Base-by-base conservation (phyloP, 495 filamentous ascomycete species). In the Aspergillus incahuasiensis region DNA sequence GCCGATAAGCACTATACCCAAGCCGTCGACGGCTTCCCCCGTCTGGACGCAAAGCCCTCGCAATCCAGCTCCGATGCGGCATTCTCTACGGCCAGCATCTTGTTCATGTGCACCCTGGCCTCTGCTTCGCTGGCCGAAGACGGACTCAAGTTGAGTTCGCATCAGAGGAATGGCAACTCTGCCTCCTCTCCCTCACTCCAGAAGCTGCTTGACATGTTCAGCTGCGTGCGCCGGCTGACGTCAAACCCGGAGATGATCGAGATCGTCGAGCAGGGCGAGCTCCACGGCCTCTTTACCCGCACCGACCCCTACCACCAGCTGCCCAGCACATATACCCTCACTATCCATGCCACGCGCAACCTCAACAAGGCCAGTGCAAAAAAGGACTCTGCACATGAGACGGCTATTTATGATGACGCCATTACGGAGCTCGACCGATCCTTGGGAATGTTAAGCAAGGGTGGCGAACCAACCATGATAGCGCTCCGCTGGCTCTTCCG, bases 41-140 rank as follows among this genome's bases (percentile, higher is more conserved):
- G 5, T 1, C 1, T 50, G 5, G 18, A 11, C 18, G 12, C 25
- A n/a, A 40, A 5, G 32, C 32, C 34, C 30, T 21, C 47, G 1
- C 9, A 6, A 15, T 49, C 47, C 1, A n/a, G n/a, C 19, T 49
- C 13, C 47, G 32, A 49, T 40, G 34, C 34, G 12, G 19, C 34
- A 30, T 50, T 50, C n/a, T 50, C 48, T 9, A 16, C 48, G 1
- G 19, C 48, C 5, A 50, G 48, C 21, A 24, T 50, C 4, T 34
- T 50, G 5, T 40, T 50, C 20, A 50, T 50, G 48, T 50, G 34
- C 15, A 28, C 35, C 1, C 32, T 50, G 28, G 34, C 48, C 0
- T 50, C 48, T 28, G 22, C 48, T 40, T 20, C 32, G 48, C 48
- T 50, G 48, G 48, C 34, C 48, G 48, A 19, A 40, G 48, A 40